phyloP scores from a whole-genome alignment of 1,284 basidiomycete species.

The Leucoagaricus sp. region DNA sequence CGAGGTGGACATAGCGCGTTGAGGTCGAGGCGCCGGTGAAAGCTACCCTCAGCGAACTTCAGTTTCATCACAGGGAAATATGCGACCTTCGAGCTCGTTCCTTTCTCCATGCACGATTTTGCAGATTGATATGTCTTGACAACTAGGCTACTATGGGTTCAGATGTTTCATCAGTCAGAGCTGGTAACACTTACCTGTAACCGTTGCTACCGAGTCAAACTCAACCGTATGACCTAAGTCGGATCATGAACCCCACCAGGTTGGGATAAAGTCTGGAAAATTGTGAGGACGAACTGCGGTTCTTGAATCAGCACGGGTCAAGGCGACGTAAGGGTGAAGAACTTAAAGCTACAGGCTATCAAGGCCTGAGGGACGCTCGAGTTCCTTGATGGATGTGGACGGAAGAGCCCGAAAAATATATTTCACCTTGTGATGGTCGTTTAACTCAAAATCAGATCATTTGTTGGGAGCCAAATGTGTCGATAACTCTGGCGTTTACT shows the following conservation, averaged over 20 bases:
- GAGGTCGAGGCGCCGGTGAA: not conserved
- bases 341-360: too few relatives aligned
- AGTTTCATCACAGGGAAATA: too few relatives aligned
- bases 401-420: too few relatives aligned
- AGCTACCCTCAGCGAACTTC: not conserved
- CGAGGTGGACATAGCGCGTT: too few relatives aligned
- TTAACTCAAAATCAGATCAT: not conserved
- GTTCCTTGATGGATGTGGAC: too few relatives aligned
- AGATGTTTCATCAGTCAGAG: not conserved
- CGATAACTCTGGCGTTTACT: not conserved
- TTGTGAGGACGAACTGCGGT: too few relatives aligned
- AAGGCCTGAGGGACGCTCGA: too few relatives aligned
- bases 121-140: not conserved
- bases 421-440: not conserved
- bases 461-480: not conserved
- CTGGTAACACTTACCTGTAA: not conserved
- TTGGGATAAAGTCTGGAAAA: too few relatives aligned
- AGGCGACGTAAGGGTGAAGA: too few relatives aligned
- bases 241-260: too few relatives aligned
- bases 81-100: too few relatives aligned
- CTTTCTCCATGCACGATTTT: not conserved
- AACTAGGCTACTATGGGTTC: not conserved
- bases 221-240: not conserved
- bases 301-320: too few relatives aligned
- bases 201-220: not conserved